Base-by-base conservation (phyloP, 441 rosid species). In the Mallotus japonicus region DNA sequence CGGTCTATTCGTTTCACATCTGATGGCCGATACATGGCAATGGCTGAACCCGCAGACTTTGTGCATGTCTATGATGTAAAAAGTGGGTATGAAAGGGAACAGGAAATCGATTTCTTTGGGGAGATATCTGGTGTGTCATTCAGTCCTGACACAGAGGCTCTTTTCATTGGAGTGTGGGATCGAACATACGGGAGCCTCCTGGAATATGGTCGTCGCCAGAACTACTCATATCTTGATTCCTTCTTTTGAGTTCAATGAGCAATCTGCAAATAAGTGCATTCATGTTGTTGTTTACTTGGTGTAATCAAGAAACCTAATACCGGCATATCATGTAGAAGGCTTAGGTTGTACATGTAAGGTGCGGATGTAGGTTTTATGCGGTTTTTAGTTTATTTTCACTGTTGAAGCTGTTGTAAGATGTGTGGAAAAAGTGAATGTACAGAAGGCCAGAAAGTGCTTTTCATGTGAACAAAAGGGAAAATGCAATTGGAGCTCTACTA, bases 111-210 rank as follows among this genome's bases (percentile, higher is more conserved):
- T 75, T 80, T 86, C 72, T 86, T 86, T 65, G 88, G 90, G 58
- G 87, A 85, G 83, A 85, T 86, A 67, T 83, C 90, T 8, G 90
- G 87, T 3, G 73, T 85, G 34, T 85, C 88, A 28, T 85, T 86
- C 66, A 86, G 90, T 76, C 90, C 88, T 1, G 90, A 86, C 72
- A 81, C 85, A 6, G 88, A 86, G 69, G 72, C 90, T 9, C 79
- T 86, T 19, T 86, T 81, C 67, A 73, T 86, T 58, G 90, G 90
- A 51, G 86, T 85, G 73, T 81, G 85, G 84, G 88, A 86, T 67
- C 88, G 90, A 67, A 86, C 85, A 46, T 86, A 86, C 61, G 90
- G 90, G 32, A 86, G 90, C 79, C 84, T 86, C 65, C 82, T 86
- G 46, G 83, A 86, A 77, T 86, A 84, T 70, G 78, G 79, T 62